Conservation (phyloP, 306 rosid genomes). For the Macrotyloma uniflorum region DNA sequence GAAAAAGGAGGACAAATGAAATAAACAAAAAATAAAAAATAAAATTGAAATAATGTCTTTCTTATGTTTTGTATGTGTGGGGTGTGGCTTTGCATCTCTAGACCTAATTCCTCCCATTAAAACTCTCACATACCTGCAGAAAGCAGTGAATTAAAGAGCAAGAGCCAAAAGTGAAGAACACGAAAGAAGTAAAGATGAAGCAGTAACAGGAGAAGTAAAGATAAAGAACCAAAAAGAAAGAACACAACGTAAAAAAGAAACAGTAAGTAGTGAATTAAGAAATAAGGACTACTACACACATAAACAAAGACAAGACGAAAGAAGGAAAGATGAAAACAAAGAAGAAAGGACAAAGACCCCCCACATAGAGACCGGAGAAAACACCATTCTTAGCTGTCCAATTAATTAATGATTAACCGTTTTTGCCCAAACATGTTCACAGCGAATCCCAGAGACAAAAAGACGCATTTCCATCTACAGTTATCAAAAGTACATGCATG, state of each 20-base stretch:
- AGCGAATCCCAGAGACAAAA: slow-evolving; percentile 23
- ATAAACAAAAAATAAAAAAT: too few species aligned
- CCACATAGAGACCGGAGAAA: slow-evolving; percentile 23
- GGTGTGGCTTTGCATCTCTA: not conserved
- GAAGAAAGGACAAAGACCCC: not conserved
- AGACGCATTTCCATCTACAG: not conserved
- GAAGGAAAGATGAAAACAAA: not conserved
- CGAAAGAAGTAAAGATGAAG: not conserved
- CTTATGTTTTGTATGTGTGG: too few species aligned
- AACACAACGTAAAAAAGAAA: not conserved
- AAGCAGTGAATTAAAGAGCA: not conserved
- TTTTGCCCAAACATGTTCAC: slow-evolving; percentile 25
- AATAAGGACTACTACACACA: too few species aligned
- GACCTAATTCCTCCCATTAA: not conserved
- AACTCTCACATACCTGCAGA: not conserved
- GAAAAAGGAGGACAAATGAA: too few species aligned
- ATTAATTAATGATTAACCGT: slow-evolving; percentile 22
- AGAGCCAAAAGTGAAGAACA: not conserved
- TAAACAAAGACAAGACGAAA: not conserved
- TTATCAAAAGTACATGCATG: slow-evolving; percentile 7
- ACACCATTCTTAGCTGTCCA: slow-evolving; percentile 26
- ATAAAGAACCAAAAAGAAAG: not conserved
- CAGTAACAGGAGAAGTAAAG: not conserved
- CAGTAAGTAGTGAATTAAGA: not conserved
- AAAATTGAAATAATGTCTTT: too few species aligned